A percentile compares a stretch with the other conserved stretches of the same genome.
These are phyloP conservation scores for Apiosordaria backusii DNA, from an alignment of 495 filamentous ascomycete genomes.

Conservation along the genomic window DNA sequence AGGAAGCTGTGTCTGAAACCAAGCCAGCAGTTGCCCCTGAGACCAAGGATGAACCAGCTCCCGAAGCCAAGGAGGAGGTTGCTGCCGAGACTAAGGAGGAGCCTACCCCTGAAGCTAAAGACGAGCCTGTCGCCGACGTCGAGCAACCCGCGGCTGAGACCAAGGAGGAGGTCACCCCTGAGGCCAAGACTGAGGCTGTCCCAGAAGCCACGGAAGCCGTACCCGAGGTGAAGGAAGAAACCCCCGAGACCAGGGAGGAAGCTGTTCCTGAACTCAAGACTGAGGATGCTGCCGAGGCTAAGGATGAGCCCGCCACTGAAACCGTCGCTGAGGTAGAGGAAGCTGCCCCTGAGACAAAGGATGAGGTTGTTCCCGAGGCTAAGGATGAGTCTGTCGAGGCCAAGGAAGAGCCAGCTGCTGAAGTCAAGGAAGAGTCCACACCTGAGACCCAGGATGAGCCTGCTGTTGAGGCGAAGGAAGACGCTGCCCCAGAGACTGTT, in stretches of 20 bases:
- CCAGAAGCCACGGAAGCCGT: conserved; percentile 2
- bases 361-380: neutral
- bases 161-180: neutral
- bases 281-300: neutral
- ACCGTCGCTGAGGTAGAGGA: conserved; percentile 5
- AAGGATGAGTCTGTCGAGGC: neutral
- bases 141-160: neutral
- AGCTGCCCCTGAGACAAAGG: neutral
- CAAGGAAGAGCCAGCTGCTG: neutral
- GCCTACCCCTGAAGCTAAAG: neutral
- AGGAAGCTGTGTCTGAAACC: conserved; percentile 1
- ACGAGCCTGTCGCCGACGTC: neutral
- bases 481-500: neutral
- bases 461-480: conserved; percentile 2
- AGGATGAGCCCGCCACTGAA: neutral
- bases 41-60: neutral
- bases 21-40: neutral
- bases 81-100: conserved; percentile 1
- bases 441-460: conserved; percentile 5
- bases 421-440: neutral
- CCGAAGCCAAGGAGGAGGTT: conserved; percentile 8
- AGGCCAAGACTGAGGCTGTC: conserved; percentile 3
- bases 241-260: neutral
- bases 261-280: neutral
- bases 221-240: conserved; percentile 2